Conservation (phyloP, 83 land plant genomes). For the Thuja plicata region DNA sequence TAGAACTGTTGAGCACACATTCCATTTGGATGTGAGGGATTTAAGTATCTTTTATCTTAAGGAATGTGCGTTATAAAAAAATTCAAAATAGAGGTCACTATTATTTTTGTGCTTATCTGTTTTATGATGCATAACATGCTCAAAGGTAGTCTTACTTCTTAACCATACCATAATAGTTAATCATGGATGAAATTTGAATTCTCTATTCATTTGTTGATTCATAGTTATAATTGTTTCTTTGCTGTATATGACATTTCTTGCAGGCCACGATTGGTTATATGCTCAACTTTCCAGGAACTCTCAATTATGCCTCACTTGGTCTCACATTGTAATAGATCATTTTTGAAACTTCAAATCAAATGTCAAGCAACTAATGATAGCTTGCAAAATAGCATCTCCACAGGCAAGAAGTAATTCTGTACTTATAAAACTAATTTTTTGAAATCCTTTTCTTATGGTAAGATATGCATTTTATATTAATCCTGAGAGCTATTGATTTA, state of each 20-base stretch:
- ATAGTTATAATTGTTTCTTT: background rate
- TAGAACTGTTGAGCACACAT: background rate
- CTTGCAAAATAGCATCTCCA: constrained; percentile 8
- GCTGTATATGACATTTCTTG: background rate
- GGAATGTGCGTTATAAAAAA: background rate
- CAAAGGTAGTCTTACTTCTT: background rate
- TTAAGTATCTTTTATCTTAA: background rate
- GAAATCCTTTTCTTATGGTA: too few relatives aligned
- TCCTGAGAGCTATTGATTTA: too few relatives aligned
- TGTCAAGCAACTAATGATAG: constrained; percentile 4
- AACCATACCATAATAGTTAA: background rate
- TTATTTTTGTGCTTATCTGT: background rate
- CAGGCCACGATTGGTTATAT: background rate
- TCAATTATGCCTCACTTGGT: background rate
- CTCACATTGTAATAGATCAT: background rate
- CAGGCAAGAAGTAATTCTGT: constrained; percentile 7
- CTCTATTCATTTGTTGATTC: background rate
- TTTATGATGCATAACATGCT: background rate
- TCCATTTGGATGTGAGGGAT: background rate
- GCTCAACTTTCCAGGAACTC: background rate
- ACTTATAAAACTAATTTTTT: background rate
- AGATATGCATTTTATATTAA: too few relatives aligned
- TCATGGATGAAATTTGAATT: background rate
- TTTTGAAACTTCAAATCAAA: background rate
- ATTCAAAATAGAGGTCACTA: background rate